These are phyloP conservation scores for Diaporthe capsici DNA, from an alignment of 2,329 filamentous ascomycete genomes.

Conservation along the genomic window DNA sequence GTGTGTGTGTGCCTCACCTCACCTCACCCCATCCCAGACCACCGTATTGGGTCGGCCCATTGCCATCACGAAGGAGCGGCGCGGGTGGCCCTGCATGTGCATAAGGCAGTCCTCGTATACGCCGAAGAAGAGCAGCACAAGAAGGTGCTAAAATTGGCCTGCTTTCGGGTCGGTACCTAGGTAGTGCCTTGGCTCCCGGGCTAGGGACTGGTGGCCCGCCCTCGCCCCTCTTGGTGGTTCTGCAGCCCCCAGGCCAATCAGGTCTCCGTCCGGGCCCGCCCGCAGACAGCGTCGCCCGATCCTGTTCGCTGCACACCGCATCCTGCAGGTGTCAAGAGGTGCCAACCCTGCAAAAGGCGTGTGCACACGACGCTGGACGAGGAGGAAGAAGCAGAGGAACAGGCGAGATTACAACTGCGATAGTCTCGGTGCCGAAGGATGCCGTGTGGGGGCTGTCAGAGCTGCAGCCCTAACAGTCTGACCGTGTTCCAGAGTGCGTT, in stretches of 20 bases:
- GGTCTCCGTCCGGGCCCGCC: not conserved
- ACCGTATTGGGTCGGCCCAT: slow-evolving; percentile 5
- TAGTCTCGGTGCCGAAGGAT: not conserved
- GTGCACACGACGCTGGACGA: not conserved
- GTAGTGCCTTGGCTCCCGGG: slow-evolving; percentile 22
- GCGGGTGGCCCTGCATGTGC: slow-evolving; percentile 30
- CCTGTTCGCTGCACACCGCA: slow-evolving; percentile 17
- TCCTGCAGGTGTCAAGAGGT: slow-evolving; percentile 33
- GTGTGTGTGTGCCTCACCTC: not conserved
- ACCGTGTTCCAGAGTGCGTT: not conserved
- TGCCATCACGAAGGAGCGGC: slow-evolving; percentile 10
- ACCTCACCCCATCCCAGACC: not conserved
- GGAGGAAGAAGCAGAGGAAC: not conserved
- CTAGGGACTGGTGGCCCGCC: not conserved
- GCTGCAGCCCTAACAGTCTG: not conserved
- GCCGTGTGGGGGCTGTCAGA: not conserved
- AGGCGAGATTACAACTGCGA: not conserved
- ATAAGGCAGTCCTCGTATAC: slow-evolving; percentile 34
- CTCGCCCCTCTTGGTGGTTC: not conserved
- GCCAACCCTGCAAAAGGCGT: not conserved
- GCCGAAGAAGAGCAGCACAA: not conserved
- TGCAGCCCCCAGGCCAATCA: slow-evolving; percentile 27
- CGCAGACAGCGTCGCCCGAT: slow-evolving; percentile 14
- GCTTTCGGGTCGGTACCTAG: slow-evolving; percentile 9
- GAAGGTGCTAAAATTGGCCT: slow-evolving; percentile 29